Conservation (phyloP, 2,329 filamentous ascomycete species). For the Aureobasidium sp. region DNA sequence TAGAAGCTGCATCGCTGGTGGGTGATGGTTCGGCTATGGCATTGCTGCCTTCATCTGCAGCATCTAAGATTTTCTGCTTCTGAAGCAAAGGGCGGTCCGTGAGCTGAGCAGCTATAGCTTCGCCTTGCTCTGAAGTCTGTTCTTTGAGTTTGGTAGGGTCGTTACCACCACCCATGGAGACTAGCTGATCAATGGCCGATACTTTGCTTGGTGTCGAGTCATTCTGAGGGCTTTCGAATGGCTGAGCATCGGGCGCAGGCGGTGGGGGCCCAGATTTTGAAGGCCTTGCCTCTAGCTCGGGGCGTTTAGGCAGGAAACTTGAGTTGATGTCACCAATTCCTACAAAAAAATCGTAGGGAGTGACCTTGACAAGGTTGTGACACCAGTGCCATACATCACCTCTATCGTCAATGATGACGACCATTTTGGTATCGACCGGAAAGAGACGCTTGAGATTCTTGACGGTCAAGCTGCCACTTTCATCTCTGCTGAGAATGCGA, state of each 20-base stretch:
- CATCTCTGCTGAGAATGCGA: slow-evolving; percentile 90
- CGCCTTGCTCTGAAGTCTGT: slow-evolving; percentile 79
- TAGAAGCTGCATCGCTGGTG: slow-evolving; percentile 36
- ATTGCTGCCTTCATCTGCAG: slow-evolving; percentile 59
- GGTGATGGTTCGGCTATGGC: slow-evolving; percentile 33
- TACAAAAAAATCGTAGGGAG: slow-evolving; percentile 94
- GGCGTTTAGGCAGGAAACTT: slow-evolving; percentile 81
- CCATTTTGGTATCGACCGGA: slow-evolving; percentile 97
- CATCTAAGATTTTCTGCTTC: slow-evolving; percentile 81
- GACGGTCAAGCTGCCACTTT: slow-evolving; percentile 85
- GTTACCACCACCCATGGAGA: slow-evolving; percentile 67
- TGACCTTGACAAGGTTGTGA: slow-evolving; percentile 88
- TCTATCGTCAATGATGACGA: slow-evolving; percentile 95
- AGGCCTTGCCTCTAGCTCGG: slow-evolving; percentile 33
- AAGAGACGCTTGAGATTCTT: slow-evolving; percentile 90
- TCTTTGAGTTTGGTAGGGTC: slow-evolving; percentile 62
- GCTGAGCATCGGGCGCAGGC: neutral
- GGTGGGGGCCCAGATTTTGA: slow-evolving; percentile 20
- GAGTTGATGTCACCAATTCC: slow-evolving; percentile 99
- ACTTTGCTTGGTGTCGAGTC: slow-evolving; percentile 32
- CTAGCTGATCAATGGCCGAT: slow-evolving; percentile 64
- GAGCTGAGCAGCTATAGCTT: slow-evolving; percentile 79
- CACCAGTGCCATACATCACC: slow-evolving; percentile 95
- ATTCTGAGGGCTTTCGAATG: neutral
- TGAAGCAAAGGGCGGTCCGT: slow-evolving; percentile 83